Conservation (phyloP, 495 filamentous ascomycete species). For the Friedmanniomyces endolithicus region DNA sequence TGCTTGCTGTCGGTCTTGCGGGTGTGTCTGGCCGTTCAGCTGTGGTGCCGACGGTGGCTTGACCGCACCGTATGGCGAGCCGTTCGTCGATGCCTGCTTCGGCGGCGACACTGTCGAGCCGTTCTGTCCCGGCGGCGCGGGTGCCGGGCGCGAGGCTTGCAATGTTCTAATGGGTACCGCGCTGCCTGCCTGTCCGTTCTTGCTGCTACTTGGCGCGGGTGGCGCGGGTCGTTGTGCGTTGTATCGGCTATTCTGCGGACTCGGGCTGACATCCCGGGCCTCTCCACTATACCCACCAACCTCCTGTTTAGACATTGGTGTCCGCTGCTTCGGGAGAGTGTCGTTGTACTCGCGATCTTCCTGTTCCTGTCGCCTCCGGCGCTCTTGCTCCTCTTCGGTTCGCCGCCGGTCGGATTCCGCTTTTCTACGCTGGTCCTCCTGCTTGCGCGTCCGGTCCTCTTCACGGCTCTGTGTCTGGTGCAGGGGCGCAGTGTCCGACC, state of each 20-base stretch:
- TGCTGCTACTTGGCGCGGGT: conserved; percentile 41
- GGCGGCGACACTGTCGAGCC: conserved; percentile 15
- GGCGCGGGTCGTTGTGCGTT: conserved; percentile 67
- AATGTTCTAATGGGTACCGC: conserved; percentile 34
- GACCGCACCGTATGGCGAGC: conserved; percentile 7
- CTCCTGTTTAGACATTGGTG: conserved; percentile 77
- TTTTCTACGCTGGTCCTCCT: conserved; percentile 25
- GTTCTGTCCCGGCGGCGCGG: conserved; percentile 40
- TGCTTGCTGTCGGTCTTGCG: conserved; percentile 9
- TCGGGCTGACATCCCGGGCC: conserved; percentile 32
- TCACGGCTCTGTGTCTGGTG: conserved; percentile 21
- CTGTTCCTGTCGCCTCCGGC: conserved; percentile 52
- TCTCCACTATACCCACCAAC: conserved; percentile 44
- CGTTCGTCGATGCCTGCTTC: conserved; percentile 16
- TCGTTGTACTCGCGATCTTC: conserved; percentile 64
- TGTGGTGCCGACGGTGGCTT: conserved; percentile 8
- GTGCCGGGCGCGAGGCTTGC: conserved; percentile 46
- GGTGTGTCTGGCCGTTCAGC: conserved; percentile 9
- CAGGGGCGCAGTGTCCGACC: conserved; percentile 17
- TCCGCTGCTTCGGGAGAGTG: conserved; percentile 63
- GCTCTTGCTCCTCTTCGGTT: conserved; percentile 38
- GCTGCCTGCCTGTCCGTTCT: conserved; percentile 34
- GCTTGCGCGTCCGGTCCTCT: conserved; percentile 35
- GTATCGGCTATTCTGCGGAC: conserved; percentile 41
- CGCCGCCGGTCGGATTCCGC: conserved; percentile 49